These are phyloP conservation scores for Globisporangium spiculum DNA, from an alignment of 352 stramenopile genomes.

Conservation along the genomic window DNA sequence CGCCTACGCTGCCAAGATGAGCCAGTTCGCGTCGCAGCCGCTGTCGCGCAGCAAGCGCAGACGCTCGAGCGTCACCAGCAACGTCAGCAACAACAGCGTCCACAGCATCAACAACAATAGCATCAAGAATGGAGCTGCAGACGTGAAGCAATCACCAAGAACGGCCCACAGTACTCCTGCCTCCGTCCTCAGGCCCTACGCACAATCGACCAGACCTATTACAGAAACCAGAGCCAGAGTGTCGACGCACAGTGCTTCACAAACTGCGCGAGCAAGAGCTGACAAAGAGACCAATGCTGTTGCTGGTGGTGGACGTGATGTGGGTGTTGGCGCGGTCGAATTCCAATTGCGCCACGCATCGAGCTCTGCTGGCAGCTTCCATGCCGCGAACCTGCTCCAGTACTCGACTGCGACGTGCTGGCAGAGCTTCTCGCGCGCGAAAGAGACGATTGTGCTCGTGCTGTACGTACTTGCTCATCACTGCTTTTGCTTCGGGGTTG, in stretches of 20 bases:
- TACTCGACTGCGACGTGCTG: conserved; percentile 59
- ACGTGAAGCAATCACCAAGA: neutral
- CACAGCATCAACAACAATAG: neutral
- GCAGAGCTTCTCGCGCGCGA: conserved; percentile 54
- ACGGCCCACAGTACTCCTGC: neutral
- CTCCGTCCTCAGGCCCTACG: neutral
- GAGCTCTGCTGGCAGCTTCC: conserved; percentile 24
- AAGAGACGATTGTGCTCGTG: conserved; percentile 49
- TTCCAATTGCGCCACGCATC: conserved; percentile 47
- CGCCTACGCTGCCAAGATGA: conserved; percentile 10
- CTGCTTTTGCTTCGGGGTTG: neutral
- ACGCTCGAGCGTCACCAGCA: conserved; percentile 13
- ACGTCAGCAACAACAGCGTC: neutral
- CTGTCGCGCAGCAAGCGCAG: conserved; percentile 15
- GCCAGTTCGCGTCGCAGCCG: conserved; percentile 18
- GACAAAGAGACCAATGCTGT: no score
- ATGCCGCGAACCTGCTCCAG: conserved; percentile 37
- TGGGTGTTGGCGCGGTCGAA: conserved; percentile 8
- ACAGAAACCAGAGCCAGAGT: neutral
- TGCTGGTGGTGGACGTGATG: neutral
- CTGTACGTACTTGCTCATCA: conserved; percentile 30
- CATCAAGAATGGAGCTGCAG: neutral
- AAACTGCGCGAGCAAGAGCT: no score
- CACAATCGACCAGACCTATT: neutral
- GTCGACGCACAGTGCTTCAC: neutral